phyloP scores from a whole-genome alignment of 2,329 filamentous ascomycete genomes.

The Aspergillus oerlinghausenensis region DNA sequence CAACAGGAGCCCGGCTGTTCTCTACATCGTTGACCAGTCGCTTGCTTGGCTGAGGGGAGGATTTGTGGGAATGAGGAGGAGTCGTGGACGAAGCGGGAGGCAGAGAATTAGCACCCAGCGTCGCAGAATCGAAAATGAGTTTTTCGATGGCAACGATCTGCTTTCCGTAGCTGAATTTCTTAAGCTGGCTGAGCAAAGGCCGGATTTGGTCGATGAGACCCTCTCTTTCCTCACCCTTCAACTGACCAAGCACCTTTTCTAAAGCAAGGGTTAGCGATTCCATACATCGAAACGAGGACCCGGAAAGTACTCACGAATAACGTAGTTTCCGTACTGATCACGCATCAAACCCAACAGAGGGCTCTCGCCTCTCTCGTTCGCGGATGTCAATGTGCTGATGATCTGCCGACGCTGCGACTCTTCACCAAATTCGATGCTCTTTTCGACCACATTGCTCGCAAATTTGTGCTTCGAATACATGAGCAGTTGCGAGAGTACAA shows the following conservation, averaged over 20 bases:
- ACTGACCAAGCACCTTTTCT: constrained; percentile 73
- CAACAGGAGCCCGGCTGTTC: constrained; percentile 45
- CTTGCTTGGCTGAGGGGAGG: constrained; percentile 33
- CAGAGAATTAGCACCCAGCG: constrained; percentile 19
- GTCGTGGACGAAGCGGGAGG: constrained; percentile 34
- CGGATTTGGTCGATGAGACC: constrained; percentile 60
- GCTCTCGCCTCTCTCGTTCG: constrained; percentile 61
- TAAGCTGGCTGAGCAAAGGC: constrained; percentile 57
- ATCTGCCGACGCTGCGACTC: constrained; percentile 66
- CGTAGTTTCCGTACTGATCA: constrained; percentile 93
- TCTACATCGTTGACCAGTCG: constrained; percentile 29
- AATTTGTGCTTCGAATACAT: constrained; percentile 89
- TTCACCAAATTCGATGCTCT: constrained; percentile 72
- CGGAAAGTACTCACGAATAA: constrained; percentile 69
- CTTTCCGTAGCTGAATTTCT: constrained; percentile 61
- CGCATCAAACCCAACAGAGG: constrained; percentile 75
- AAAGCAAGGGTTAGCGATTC: constrained; percentile 24
- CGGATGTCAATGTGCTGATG: constrained; percentile 56
- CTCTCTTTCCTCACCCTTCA: constrained; percentile 57
- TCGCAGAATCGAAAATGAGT: constrained; percentile 42
- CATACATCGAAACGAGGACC: background rate
- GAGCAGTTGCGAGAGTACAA: constrained; percentile 69
- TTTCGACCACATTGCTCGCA: constrained; percentile 95
- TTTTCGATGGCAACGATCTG: constrained; percentile 63
- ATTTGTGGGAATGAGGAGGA: constrained; percentile 38